Evolutionary conservation across 2,329 filamentous ascomycete species (phyloP), one percentile per base, ranked within the genome.

Genomic region (Alternaria hordeiaustralica): DNA sequence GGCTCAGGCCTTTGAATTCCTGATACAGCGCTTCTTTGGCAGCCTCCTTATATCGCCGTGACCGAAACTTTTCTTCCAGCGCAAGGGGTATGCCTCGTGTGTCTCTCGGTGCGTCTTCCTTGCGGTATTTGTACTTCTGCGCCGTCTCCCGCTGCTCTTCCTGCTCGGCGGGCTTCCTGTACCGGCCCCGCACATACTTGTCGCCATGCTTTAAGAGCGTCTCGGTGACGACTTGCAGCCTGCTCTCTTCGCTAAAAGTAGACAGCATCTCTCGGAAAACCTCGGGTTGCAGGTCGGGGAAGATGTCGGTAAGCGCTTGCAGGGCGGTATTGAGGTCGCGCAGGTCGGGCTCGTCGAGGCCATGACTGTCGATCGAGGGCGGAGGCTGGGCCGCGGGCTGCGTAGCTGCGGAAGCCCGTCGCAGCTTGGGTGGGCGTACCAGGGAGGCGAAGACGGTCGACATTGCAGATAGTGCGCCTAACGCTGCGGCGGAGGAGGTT

Each of bases 201-300:
- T 87, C 86, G 36, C 88, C 87, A 72, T 90, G 89, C 81, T 92
- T 93, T 62, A 96, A 84, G 62, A 96, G 82, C 54, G 89, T 87
- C 75, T 96, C 92, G 12, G 92, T 92, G 26, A 94, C 90, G 53
- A 96, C 85, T 46, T 92, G 90, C 23, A 95, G 81, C 68, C 92
- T 85, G 65, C 92, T 95, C 78, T 94, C 91, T 71, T 90, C 88
- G 72, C 90, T 90, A 75, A 94, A 91, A 73, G 85, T 91, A 43
- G 85, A 82, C 53, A 96, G 87, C 87, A 96, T 92, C 82, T 95
- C 92, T 47, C 92, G 88, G 75, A 96, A 93, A 18, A 94, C 92
- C 70, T 94, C 91, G 63, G 92, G 85, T 78, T 93, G 90, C n/a
- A 94, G 84, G 78, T 94, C 88, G 26, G 92, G 92, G 69, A 96